Evolutionary conservation across 2,329 filamentous ascomycete genomes (phyloP), one percentile per base, ranked within the genome.

Genomic region (Pestalotiopsis sp.): DNA sequence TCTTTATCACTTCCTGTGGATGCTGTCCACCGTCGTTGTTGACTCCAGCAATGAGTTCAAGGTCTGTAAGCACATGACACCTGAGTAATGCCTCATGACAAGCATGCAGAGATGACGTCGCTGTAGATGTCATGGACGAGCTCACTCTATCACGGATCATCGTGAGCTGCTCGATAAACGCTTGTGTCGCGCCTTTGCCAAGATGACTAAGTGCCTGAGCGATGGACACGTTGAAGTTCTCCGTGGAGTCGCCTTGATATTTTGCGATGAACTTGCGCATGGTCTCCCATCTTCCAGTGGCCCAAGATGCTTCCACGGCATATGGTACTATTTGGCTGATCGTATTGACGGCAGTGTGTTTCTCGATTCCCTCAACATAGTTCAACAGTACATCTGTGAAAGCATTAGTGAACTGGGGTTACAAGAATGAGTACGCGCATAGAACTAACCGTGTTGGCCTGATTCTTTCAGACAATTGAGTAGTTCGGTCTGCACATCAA

Each of bases 261-360:
- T 84, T 80, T 20, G 79, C 77, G 5, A 92, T 84, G 74, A 94
- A 94, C 64, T 87, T 89, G 69, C 91, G 84, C 39, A 98, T 84
- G 4, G 89, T 91, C 65, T 90, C 84, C 92, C 95, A 97, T 79
- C 94, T 91, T 9, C 91, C 90, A 3, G 93, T 95, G 57, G 93
- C 91, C 95, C 96, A 99, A 12, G 94, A 92, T 23, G 96, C 95
- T 82, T 99, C 96, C 3, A 94, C 89, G 17, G 93, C 95, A 76
- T 95, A 95, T 0, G 95, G 92, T 41, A 97, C 85, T 63, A 97
- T 88, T 70, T 85, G 88, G 71, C 88, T 87, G 52, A 88, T 82
- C 2, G 85, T 87, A 13, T 84, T 78, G 25, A 81, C 75, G 49
- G 87, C 81, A 2, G 81, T 82, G 59, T 89, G 84, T 80, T 75